Evolutionary conservation across 2,329 filamentous ascomycete species (phyloP), one percentile per base, ranked within the genome.

Genomic region (Chaetomiaceae sp.): DNA sequence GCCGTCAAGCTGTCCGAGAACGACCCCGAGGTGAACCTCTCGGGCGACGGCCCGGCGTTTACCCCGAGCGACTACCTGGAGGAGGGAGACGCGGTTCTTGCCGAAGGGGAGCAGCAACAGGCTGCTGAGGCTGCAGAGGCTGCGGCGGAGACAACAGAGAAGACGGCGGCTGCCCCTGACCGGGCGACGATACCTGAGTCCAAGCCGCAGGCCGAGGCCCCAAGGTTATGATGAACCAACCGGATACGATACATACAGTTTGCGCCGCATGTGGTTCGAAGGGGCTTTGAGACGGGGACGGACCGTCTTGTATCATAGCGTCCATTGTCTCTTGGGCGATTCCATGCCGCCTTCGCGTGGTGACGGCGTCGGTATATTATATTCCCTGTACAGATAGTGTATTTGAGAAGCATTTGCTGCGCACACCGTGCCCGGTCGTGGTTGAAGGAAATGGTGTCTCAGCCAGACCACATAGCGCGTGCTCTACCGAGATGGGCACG

Each of bases 21-120:
- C 8, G 87, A 92, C 64, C 75, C 78, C 5, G 84, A 88, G 66
- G 75, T 90, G 60, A 72, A 87, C 62, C 66, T 87, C 21, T 74
- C 72, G 25, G 71, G 70, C 27, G 61, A 71, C 3, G 74, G 72
- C 4, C 68, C 71, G 33, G 70, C 74, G 7, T 84, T 79, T 63
- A 73, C 62, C n/a, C 77, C 78, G 2, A 59, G 60, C 17, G 64
- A 63, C 23, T 70, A 67, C 48, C 53, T 70, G 23, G 66, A 70
- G 52, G 66, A 67, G 16, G 66, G 66, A 25, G 54, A 63, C 27
- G 53, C 62, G 23, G 70, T 67, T 44, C 66, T 69, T 58, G 67
- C 67, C n/a, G 67, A 68, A 38, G 57, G 58, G 25, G 48, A 54
- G 30, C 57, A 56, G n/a, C n/a, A n/a, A n/a, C n/a, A n/a, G n/a